Conservation (phyloP, 441 rosid genomes). For the Viola pubescens region DNA sequence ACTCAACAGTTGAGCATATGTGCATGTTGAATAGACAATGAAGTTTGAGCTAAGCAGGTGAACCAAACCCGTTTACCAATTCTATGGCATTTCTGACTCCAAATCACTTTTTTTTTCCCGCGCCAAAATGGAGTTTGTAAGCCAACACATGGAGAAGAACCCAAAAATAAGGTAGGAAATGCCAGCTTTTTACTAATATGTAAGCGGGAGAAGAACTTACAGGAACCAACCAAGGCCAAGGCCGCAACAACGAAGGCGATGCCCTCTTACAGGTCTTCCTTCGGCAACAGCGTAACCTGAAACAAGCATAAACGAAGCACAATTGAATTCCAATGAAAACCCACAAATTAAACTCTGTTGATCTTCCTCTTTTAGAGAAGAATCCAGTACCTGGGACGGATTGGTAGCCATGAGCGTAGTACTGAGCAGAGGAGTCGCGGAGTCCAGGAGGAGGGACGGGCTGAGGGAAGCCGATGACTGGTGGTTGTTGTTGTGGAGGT, state of each 20-base stretch:
- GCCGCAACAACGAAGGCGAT: slow-evolving; percentile 88
- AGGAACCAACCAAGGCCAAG: slow-evolving; percentile 80
- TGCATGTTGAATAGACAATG: no score
- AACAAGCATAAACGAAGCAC: not conserved
- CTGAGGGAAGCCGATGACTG: slow-evolving; percentile 76
- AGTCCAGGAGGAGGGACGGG: slow-evolving; percentile 67
- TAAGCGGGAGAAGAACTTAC: slow-evolving; percentile 35
- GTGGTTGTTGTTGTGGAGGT: slow-evolving; percentile 36
- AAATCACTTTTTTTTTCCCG: no score
- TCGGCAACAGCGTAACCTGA: slow-evolving; percentile 75
- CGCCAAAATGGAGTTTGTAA: no score
- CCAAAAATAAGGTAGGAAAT: not conserved
- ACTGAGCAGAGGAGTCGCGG: slow-evolving; percentile 16
- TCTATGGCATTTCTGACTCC: no score
- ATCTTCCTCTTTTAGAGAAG: not conserved
- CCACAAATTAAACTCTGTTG: not conserved
- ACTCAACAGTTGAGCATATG: no score
- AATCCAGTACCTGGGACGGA: slow-evolving; percentile 51
- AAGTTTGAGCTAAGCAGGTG: no score
- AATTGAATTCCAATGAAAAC: not conserved
- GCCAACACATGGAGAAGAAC: not conserved
- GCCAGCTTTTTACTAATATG: not conserved
- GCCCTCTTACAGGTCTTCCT: slow-evolving; percentile 77
- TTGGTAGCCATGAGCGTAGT: slow-evolving; percentile 62
- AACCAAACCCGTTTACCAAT: no score